Percentiles rank a stretch among this genome's conserved stretches.
Conservation (phyloP, 768 basidiomycete genomes). For the Paxillus ammoniavirescens region DNA sequence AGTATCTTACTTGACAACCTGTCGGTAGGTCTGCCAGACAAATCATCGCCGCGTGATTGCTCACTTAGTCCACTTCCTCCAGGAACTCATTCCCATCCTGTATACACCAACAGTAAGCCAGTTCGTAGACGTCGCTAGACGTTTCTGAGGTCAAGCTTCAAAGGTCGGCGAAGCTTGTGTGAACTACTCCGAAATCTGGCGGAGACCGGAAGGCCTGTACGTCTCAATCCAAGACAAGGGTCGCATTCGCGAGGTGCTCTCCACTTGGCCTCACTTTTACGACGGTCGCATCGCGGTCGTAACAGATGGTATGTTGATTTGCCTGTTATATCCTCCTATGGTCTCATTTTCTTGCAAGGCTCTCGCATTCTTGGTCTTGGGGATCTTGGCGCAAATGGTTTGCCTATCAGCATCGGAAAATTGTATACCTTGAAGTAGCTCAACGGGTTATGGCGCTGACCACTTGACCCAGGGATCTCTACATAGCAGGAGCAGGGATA, state of each 20-base stretch:
- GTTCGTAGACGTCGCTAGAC: slow-evolving; percentile 8
- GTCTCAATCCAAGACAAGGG: slow-evolving; percentile 69
- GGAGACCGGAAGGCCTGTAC: slow-evolving; percentile 57
- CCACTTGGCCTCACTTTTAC: slow-evolving; percentile 45
- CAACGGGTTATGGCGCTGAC: not conserved
- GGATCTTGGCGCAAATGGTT: slow-evolving; percentile 39
- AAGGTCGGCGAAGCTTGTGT: slow-evolving; percentile 71
- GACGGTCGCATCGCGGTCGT: slow-evolving; percentile 69
- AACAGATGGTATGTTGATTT: slow-evolving; percentile 54
- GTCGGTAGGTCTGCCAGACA: slow-evolving; percentile 37
- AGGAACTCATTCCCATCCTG: slow-evolving; percentile 64
- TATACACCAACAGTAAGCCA: slow-evolving; percentile 68
- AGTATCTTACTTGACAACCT: slow-evolving; percentile 59
- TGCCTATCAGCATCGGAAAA: slow-evolving; percentile 70
- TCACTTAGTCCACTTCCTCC: not conserved
- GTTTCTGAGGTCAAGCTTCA: not conserved
- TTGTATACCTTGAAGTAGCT: slow-evolving; percentile 40
- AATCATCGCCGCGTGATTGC: not conserved
- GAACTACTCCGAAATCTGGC: slow-evolving; percentile 69
- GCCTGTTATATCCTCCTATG: not conserved
- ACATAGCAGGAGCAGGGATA: slow-evolving; percentile 70
- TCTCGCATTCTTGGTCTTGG: slow-evolving; percentile 74
- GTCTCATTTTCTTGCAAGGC: slow-evolving; percentile 31
- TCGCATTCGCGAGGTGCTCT: slow-evolving; percentile 54
- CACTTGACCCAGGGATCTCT: slow-evolving; percentile 47